Percentiles rank a stretch among this genome's conserved stretches.
phyloP scores from a whole-genome alignment of 164 flowering plant species.

The Litsea cubeba region DNA sequence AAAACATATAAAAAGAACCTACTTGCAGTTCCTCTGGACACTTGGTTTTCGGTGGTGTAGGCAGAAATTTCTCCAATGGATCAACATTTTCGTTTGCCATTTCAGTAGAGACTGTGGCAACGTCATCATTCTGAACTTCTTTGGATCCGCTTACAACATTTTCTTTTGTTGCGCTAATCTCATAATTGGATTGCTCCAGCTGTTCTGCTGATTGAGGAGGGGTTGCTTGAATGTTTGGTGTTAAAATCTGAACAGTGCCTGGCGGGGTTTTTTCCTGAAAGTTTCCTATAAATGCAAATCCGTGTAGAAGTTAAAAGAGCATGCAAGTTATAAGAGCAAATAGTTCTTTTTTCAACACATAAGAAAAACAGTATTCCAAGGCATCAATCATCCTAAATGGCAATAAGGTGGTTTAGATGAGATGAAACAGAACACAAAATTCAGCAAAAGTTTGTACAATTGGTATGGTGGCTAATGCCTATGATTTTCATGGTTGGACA shows the following conservation, averaged over 20 bases:
- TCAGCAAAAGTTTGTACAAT: too few relatives aligned
- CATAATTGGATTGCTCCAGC: slow-evolving; percentile 31
- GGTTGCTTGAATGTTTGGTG: slow-evolving; percentile 33
- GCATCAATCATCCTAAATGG: neutral
- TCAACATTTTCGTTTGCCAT: slow-evolving; percentile 35
- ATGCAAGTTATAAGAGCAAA: neutral
- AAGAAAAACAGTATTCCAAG: neutral
- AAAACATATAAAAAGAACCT: neutral
- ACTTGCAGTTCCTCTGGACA: slow-evolving; percentile 89
- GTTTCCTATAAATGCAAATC: slow-evolving; percentile 35
- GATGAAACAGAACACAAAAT: neutral
- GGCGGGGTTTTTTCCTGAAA: slow-evolving; percentile 32
- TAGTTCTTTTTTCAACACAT: neutral
- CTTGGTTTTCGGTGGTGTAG: slow-evolving; percentile 58
- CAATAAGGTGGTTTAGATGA: neutral
- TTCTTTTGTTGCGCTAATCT: slow-evolving; percentile 15
- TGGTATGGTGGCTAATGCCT: too few relatives aligned
- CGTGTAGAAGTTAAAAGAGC: neutral
- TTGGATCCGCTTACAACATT: slow-evolving; percentile 27
- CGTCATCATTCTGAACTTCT: slow-evolving; percentile 27
- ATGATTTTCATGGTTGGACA: too few relatives aligned
- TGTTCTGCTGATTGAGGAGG: slow-evolving; percentile 38
- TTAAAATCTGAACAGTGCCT: slow-evolving; percentile 29
- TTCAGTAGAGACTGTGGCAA: slow-evolving; percentile 25
- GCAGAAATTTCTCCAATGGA: slow-evolving; percentile 67